A percentile compares a stretch with the other conserved stretches of the same genome.
Conservation (phyloP, 345 rosid genomes). For the Gossypium australe region DNA sequence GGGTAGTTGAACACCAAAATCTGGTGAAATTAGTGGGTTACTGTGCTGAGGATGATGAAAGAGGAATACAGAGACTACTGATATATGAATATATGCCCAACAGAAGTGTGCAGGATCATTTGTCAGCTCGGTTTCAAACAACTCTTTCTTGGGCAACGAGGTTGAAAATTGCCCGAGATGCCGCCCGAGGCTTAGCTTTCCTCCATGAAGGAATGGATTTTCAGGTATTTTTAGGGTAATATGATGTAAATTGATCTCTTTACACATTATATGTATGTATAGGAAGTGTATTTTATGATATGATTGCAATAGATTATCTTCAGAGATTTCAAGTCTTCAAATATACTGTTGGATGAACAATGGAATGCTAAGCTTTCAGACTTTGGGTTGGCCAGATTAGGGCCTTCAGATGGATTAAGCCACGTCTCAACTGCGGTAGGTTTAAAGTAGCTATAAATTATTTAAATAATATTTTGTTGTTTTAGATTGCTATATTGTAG, state of each 20-base stretch:
- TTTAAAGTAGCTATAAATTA: slow-evolving; percentile 1
- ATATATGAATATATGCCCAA: slow-evolving; percentile 89
- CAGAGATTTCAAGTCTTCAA: slow-evolving; percentile 93
- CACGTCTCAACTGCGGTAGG: slow-evolving; percentile 91
- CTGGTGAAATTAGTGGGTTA: slow-evolving; percentile 87
- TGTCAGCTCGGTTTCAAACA: slow-evolving; percentile 50
- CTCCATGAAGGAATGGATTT: slow-evolving; percentile 95
- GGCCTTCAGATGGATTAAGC: slow-evolving; percentile 82
- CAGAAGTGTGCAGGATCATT: slow-evolving; percentile 87
- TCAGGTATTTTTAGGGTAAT: slow-evolving; percentile 46
- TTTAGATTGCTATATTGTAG: too few species aligned
- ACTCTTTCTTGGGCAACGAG: slow-evolving; percentile 76
- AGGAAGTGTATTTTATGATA: neutral
- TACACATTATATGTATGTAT: too few species aligned
- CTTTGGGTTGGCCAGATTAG: slow-evolving; percentile 92
- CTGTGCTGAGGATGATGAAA: slow-evolving; percentile 95
- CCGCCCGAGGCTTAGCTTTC: slow-evolving; percentile 82
- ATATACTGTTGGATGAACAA: slow-evolving; percentile 78
- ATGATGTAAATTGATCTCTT: neutral
- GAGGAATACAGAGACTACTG: slow-evolving; percentile 87
- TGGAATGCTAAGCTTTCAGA: slow-evolving; percentile 96
- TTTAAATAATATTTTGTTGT: neutral
- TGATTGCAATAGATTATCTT: slow-evolving; percentile 63
- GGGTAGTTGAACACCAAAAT: slow-evolving; percentile 90
- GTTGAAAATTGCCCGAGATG: slow-evolving; percentile 76